Percentiles rank a stretch among this genome's conserved stretches.
Conservation (phyloP, 2,329 filamentous ascomycete species). For the Aureobasidium sp. region DNA sequence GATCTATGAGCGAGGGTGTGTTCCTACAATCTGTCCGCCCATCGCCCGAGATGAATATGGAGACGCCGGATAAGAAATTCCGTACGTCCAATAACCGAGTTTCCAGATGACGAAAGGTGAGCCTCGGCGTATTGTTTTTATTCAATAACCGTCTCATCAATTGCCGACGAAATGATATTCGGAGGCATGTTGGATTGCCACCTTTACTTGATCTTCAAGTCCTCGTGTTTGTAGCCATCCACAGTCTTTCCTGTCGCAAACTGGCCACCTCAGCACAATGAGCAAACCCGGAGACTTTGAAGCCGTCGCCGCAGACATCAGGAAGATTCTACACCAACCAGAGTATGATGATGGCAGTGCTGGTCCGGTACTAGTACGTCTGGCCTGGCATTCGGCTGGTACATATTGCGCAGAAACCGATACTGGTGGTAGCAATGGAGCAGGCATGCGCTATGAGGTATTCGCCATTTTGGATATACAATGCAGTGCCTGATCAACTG, state of each 20-base stretch:
- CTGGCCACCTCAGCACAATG: no score
- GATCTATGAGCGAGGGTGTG: no score
- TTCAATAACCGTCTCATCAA: not conserved
- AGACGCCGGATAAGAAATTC: not conserved
- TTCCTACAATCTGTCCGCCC: no score
- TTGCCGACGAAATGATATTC: not conserved
- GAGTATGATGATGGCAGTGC: constrained; percentile 57
- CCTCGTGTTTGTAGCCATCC: not conserved
- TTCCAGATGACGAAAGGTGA: not conserved
- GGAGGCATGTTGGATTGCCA: not conserved
- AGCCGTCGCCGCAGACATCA: constrained; percentile 18
- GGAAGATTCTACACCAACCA: constrained; percentile 36
- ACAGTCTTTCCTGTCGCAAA: no score
- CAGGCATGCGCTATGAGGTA: constrained; percentile 55
- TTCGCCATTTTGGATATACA: not conserved
- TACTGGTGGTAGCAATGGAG: constrained; percentile 56
- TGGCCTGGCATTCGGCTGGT: constrained; percentile 57
- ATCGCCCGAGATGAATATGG: no score
- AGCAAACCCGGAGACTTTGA: constrained; percentile 17
- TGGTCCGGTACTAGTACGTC: constrained; percentile 53
- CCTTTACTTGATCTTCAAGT: not conserved
- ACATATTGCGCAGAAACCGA: constrained; percentile 52
- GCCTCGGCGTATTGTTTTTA: constrained; percentile 3
- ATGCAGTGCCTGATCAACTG: not conserved
- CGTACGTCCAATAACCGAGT: not conserved